These are phyloP conservation scores for Phanerochaete sordida DNA, from an alignment of 768 basidiomycete genomes.

Conservation along the genomic window DNA sequence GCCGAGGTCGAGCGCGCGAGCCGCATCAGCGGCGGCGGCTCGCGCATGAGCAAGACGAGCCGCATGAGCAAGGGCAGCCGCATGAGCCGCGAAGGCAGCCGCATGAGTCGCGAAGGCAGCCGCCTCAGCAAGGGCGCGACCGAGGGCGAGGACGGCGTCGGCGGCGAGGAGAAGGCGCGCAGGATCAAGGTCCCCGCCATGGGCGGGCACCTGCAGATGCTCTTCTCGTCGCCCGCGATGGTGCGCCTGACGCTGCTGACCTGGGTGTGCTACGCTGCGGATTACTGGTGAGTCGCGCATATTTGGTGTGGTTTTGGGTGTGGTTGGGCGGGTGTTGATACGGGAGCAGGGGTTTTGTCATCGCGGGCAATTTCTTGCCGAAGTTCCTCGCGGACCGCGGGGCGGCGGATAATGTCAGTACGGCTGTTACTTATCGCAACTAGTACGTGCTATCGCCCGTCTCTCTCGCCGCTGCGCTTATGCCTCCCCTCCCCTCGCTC, in stretches of 20 bases:
- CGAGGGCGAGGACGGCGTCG: not conserved
- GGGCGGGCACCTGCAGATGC: not conserved
- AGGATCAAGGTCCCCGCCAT: not conserved
- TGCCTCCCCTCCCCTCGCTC: too few species aligned
- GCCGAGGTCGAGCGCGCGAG: not conserved
- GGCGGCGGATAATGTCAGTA: not conserved
- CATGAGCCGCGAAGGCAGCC: too few species aligned
- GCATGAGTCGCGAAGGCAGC: too few species aligned
- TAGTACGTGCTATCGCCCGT: not conserved
- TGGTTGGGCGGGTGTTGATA: not conserved
- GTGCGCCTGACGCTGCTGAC: constrained; percentile 7
- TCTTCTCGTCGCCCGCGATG: constrained; percentile 1
- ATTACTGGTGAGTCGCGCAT: constrained; percentile 6
- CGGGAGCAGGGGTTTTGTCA: constrained; percentile 5
- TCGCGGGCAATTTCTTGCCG: constrained; percentile 12
- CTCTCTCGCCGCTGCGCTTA: not conserved
- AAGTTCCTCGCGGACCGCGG: constrained; percentile 13
- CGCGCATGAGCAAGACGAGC: too few species aligned
- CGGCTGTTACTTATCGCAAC: constrained; percentile 1
- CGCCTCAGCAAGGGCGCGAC: not conserved
- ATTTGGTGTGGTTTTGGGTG: not conserved
- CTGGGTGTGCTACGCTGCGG: constrained; percentile 12
- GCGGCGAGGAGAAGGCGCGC: not conserved
- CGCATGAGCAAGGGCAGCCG: too few species aligned
- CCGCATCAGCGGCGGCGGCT: not conserved